Evolutionary conservation across 1,284 basidiomycete genomes (phyloP).

Genomic region (Mrakiaceae sp.): DNA sequence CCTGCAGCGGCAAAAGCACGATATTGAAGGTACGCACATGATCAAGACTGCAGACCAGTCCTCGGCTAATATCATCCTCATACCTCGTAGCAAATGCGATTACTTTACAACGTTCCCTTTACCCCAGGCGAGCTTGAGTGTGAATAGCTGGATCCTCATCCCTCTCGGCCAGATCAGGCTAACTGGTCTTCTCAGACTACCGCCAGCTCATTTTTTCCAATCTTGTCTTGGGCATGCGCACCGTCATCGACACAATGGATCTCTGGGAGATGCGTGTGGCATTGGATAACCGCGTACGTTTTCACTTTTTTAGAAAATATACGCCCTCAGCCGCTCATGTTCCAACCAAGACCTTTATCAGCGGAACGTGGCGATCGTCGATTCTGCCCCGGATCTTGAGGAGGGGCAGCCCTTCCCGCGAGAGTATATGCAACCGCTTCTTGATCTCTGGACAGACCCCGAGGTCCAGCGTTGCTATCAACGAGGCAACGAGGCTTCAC

Average conservation of each 20-base stretch:
- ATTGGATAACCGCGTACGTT: slow-evolving; percentile 42
- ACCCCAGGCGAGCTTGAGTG: slow-evolving; percentile 60
- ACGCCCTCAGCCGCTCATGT: neutral
- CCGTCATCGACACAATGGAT: slow-evolving; percentile 75
- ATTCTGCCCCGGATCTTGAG: slow-evolving; percentile 56
- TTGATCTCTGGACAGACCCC: slow-evolving; percentile 63
- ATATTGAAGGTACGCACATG: slow-evolving; percentile 57
- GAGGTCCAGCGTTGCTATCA: slow-evolving; percentile 61
- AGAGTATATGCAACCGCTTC: slow-evolving; percentile 53
- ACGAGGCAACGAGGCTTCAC: slow-evolving; percentile 69
- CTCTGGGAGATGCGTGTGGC: slow-evolving; percentile 67
- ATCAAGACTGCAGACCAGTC: slow-evolving; percentile 8
- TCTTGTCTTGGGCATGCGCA: slow-evolving; percentile 69
- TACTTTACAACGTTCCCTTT: slow-evolving; percentile 71
- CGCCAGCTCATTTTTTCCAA: slow-evolving; percentile 87
- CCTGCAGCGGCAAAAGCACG: slow-evolving; percentile 63
- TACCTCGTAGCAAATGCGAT: slow-evolving; percentile 64
- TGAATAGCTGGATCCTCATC: neutral
- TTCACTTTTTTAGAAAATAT: neutral
- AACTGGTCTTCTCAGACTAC: slow-evolving; percentile 21
- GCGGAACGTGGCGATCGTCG: slow-evolving; percentile 47
- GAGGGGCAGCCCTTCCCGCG: slow-evolving; percentile 68
- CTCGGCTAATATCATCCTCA: neutral
- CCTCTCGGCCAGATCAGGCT: neutral
- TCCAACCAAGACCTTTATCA: neutral